Evolutionary conservation across 163 green algal genomes (phyloP).

Genomic region (Scenedesmus sp.): DNA sequence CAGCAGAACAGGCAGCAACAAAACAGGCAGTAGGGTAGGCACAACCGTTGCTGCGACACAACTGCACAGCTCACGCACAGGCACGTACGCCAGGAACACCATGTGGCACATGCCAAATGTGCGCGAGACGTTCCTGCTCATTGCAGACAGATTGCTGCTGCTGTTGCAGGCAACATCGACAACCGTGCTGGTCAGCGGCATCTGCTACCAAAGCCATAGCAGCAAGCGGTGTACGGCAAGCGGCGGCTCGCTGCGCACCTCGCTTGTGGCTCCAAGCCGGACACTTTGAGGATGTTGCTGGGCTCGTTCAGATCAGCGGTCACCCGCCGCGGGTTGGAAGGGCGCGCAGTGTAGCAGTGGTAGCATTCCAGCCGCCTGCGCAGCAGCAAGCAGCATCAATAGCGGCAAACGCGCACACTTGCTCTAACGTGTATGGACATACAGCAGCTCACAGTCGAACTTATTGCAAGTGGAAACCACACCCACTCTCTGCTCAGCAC

Average conservation of each 20-base stretch:
- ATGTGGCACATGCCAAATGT: no score
- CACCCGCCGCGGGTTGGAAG: constrained; percentile 55
- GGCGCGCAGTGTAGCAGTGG: constrained; percentile 67
- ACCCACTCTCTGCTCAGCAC: background rate
- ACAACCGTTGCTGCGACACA: background rate
- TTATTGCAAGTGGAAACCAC: background rate
- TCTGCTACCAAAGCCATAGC: background rate
- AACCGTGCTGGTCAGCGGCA: background rate
- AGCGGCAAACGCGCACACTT: no score
- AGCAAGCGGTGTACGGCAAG: no score
- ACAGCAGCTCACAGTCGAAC: no score
- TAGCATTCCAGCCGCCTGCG: constrained; percentile 75
- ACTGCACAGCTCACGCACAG: no score
- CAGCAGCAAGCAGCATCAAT: background rate
- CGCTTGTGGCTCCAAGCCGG: constrained; percentile 56
- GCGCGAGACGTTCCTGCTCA: no score
- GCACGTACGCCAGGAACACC: no score
- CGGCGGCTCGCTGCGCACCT: constrained; percentile 26
- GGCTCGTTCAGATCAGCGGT: constrained; percentile 55
- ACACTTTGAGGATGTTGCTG: constrained; percentile 72
- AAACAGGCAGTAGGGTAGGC: background rate
- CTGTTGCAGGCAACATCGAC: background rate
- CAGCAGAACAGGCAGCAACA: background rate
- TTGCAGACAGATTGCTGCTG: background rate
- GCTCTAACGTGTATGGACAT: no score